Conservation (phyloP, 257 asterid species). For the Fraxinus pennsylvanica region DNA sequence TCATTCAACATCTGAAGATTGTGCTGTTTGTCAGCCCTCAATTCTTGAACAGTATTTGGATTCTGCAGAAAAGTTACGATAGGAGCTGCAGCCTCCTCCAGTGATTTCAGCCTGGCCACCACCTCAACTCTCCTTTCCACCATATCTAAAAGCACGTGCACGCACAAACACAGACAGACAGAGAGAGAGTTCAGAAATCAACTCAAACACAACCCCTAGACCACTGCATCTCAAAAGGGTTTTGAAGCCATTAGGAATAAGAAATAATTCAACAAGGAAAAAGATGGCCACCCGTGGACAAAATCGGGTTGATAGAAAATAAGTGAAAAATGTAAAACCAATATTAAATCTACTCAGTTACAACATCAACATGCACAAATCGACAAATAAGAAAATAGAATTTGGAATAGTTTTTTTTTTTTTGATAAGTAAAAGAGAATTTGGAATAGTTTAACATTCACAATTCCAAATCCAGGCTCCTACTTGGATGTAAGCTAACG, state of each 20-base stretch:
- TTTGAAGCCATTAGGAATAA: background rate
- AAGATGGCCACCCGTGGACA: too few relatives aligned
- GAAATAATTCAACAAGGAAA: background rate
- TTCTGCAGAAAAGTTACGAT: conserved; percentile 79
- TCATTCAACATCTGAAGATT: conserved; percentile 90
- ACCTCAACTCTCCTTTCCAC: conserved; percentile 92
- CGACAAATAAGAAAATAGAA: too few relatives aligned
- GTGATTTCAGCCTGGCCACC: conserved; percentile 79
- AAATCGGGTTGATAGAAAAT: too few relatives aligned
- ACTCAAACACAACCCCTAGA: background rate
- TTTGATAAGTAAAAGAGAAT: too few relatives aligned
- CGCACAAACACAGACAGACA: background rate
- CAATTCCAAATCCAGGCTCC: too few relatives aligned
- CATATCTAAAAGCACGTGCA: conserved; percentile 52
- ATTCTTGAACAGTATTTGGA: conserved; percentile 79
- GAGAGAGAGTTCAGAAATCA: conserved; percentile 1
- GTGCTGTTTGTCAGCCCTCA: conserved; percentile 91
- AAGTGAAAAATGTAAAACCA: too few relatives aligned
- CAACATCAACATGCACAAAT: too few relatives aligned
- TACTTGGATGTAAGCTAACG: too few relatives aligned
- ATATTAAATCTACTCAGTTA: too few relatives aligned
- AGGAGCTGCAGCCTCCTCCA: conserved; percentile 95
- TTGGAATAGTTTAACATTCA: too few relatives aligned
- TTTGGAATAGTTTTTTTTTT: too few relatives aligned
- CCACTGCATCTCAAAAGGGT: background rate